Base-by-base conservation (phyloP, 139 green algal genomes). In the Spirogloea muscicola region DNA sequence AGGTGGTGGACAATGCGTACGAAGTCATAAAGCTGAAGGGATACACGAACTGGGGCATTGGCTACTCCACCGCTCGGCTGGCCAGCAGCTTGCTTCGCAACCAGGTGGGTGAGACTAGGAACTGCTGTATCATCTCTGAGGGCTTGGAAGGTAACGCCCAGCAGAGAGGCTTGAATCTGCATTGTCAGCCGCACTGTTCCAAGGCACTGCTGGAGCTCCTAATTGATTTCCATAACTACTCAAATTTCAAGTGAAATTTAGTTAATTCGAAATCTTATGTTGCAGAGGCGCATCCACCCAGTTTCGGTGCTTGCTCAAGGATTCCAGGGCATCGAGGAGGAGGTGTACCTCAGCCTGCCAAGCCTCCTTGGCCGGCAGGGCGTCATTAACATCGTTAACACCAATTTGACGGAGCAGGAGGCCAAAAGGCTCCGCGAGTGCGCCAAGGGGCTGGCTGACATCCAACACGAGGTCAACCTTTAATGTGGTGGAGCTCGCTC, bases 21-120 rank as follows among this genome's bases (percentile, higher is more conserved):
- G 65, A 74, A 36, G 52, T 74, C 44, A 74, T 74, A 18, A 46
- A 49, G 48, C 65, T 74, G n/a, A 74, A 74, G 52, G 65, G 65
- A 6, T 74, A 74, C 36, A 74, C 65, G 49, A 48, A 18, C 16
- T 74, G 65, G 65, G 65, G 49, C 48, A 74, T 74, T 36, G 65
- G 65, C 49, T 74, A 74, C 65, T 73, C 49, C 16, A 49, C 73
- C 27, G 48, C 65, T 21, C 16, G 7, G n/a, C 52, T 74, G 7
- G 49, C 25, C 34, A 42, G 34, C 49, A 74, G 16, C 49, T 39
- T 74, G 21, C 39, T 74, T 16, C 48, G 49, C 48, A 74, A 74
- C 49, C 6, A 73, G 65, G 55, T 64, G 21, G 21, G 21, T 55
- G 21, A 55, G 21, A 55, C 46, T 55, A 55, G 21, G 21, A 21